Evolutionary conservation across 2,329 filamentous ascomycete species (phyloP), one percentile per base, ranked within the genome.

Genomic region (Microdochium paspali): DNA sequence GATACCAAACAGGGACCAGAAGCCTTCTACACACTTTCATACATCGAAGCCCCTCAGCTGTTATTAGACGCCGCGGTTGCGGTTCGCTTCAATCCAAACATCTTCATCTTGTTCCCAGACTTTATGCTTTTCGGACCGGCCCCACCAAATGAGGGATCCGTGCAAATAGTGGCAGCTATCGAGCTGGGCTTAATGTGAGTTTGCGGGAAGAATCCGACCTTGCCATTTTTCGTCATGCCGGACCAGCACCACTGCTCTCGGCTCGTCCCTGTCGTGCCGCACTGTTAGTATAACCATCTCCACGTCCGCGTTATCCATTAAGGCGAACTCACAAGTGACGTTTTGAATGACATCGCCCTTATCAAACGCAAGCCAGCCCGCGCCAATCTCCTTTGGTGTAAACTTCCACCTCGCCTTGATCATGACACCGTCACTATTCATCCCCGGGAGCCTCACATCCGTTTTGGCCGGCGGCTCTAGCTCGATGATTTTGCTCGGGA

Each of bases 191-290:
- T 71, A 39, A 79, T 61, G 51, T 74, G 74, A 3, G 67, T 69
- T 51, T 69, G 66, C 15, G 73, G 74, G 56, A 79, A 79, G 45
- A 78, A 66, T 24, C 76, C 76, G 63, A 67, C 71, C 58, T 70
- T 74, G 3, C 74, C 74, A 50, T 72, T 75, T 31, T 70, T 54
- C 49, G 76, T 78, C 15, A 63, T 72, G 2, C 75, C 76, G 1
- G 70, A 71, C 76, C 75, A 79, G 58, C 74, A 79, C 75, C 76
- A 79, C 50, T 76, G 71, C 12, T 72, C 70, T 21, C 65, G 61
- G 48, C 72, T 66, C 2, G 65, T 53, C 67, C 68, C 72, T 74
- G 24, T 4, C 15, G 13, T 20, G 24, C 13, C 1, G 48, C 23
- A 67, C 51, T 12, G 68, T 52, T 2, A 64, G 59, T 5, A 62